Base-by-base conservation (phyloP, 2,329 filamentous ascomycete genomes). In the Talaromyces pinophilus region DNA sequence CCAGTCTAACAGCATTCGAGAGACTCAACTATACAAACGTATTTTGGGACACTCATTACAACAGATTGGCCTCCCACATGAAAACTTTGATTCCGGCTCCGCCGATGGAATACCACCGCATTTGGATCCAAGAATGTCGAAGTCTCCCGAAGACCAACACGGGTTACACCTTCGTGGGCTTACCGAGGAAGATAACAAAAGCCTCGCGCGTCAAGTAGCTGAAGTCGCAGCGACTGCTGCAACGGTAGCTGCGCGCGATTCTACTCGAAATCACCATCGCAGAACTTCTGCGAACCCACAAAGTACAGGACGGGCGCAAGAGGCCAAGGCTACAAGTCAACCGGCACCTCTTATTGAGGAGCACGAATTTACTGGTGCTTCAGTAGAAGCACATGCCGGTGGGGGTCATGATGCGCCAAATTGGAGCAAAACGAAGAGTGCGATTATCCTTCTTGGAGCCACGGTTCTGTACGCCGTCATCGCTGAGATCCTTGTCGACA, bases 381-480 rank as follows among this genome's bases (percentile, higher is more conserved):
- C 72, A 57, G 65, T 71, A 17, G 76, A 78, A 42, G 80, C 84
- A 54, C 79, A 82, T 62, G 74, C 76, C 48, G 81, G 81, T 62
- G 92, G 91, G 55, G 93, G 94, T 0, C 96, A 99, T 73, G 95
- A 99, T 78, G 95, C 95, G n/a, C 95, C 95, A 4, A 99, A 99
- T 77, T 99, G 95, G 95, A 92, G 94, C 73, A 89, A 93, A 68
- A 87, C 86, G 63, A 98, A 98, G 85, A 97, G 92, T 82, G 86
- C 92, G 1, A 83, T 97, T 57, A 94, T 99, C 67, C 84, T 99
- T 13, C 87, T 98, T 70, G 90, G 88, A 1, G 94, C 96, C 2
- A 99, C 95, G 0, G 74, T 98, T 15, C 85, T 97, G 13, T 99
- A 99, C 76, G 95, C 96, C n/a, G 83, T 98, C 44, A 96, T 99